These are phyloP conservation scores for Phytophthora aleatoria DNA, from an alignment of 352 stramenopile genomes.

Conservation along the genomic window DNA sequence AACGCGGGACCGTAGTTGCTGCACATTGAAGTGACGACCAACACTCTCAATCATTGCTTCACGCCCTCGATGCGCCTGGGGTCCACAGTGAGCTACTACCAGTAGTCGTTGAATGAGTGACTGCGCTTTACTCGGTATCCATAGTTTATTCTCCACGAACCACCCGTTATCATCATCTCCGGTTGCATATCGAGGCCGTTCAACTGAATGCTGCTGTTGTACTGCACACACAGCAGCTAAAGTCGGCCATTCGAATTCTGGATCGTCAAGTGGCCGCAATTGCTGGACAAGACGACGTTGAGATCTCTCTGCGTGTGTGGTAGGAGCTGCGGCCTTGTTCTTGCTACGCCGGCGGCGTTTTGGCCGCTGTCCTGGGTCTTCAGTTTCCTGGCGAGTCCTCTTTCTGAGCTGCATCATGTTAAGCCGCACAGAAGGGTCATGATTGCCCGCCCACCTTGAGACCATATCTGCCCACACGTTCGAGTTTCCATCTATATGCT, in stretches of 20 bases:
- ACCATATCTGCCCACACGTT: neutral
- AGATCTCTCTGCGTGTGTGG: neutral
- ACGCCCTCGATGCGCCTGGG: neutral
- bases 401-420: neutral
- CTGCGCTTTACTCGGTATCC: neutral
- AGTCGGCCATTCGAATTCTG: neutral
- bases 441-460: neutral
- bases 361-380: neutral
- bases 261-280: neutral
- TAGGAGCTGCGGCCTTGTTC: neutral
- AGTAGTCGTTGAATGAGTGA: neutral
- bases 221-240: neutral
- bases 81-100: neutral
- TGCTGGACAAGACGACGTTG: neutral
- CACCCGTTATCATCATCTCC: neutral
- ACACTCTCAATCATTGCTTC: neutral
- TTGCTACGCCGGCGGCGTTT: neutral
- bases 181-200: neutral
- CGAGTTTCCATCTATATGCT: neutral
- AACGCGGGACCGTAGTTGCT: neutral
- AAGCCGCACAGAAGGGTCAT: neutral
- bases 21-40: neutral
- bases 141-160: neutral
- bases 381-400: neutral
- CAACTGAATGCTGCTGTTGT: neutral